Evolutionary conservation across 208 protist genomes (phyloP), one percentile per base, ranked within the genome.

Genomic region (Crithidia acanthocephali): DNA sequence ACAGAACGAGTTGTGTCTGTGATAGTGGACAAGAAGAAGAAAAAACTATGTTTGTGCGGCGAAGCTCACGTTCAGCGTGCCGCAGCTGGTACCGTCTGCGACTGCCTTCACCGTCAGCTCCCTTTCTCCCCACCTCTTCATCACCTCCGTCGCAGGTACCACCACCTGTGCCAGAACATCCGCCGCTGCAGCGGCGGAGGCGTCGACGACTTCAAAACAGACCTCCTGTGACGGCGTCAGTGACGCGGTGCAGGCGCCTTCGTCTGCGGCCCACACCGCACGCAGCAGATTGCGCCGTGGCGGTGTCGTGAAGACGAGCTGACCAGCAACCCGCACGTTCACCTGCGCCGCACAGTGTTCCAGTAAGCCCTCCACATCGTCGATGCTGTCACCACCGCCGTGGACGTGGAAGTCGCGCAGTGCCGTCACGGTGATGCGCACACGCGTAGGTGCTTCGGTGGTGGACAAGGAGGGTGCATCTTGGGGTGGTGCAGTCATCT

Each of bases 161-260:
- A 53, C 42, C 0, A 40, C 58, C 61, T 58, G 45, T 15, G 45
- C 27, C 4, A 74, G 51, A 27, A 30, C 52, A 22, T 35, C 48
- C 20, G 42, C 11, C 27, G 65, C 48, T 25, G 32, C 32, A 16
- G 55, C 55, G 57, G 77, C 70, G n/a, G 52, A 6, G 52, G 78
- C 86, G 32, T 83, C 72, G 33, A 80, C 71, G 25, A 91, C 80
- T 22, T 90, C 81, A 44, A 94, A 90, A 18, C 77, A 69, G 44
- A 94, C 23, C 20, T 79, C 63, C 20, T 80, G 55, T 13, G 25
- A 28, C 11, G 44, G 30, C 7, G 73, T 51, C n/a, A 89, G 68
- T 23, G 56, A 44, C 30, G 52, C 51, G 32, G 60, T 42, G 60
- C 75, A 80, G 56, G 66, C 60, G 15, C 68, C 70, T 10, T 87